A percentile compares a stretch with the other conserved stretches of the same genome.
Conservation (phyloP, 108 stramenopile genomes). For the Fistulifera solaris region DNA sequence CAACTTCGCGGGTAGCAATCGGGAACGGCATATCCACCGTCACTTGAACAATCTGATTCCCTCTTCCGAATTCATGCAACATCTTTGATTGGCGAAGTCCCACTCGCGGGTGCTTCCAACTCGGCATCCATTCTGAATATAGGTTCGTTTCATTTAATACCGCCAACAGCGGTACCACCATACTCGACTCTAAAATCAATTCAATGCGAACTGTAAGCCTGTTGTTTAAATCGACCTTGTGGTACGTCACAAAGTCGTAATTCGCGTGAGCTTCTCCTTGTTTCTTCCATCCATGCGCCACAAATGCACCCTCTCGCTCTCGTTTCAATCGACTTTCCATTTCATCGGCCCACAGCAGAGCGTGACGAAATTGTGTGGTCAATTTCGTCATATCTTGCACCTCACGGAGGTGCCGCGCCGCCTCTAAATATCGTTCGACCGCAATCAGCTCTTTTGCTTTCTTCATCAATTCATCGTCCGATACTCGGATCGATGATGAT, state of each 20-base stretch:
- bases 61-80: constrained; percentile 37
- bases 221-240: constrained; percentile 37
- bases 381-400: constrained; percentile 8
- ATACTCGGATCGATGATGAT: neutral
- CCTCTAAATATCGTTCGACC: constrained; percentile 26
- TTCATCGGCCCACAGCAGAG: constrained; percentile 25
- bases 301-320: constrained; percentile 18
- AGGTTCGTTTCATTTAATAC: constrained; percentile 66
- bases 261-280: constrained; percentile 47
- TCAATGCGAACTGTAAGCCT: constrained; percentile 47
- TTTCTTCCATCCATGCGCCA: constrained; percentile 40
- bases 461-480: constrained; percentile 24
- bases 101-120: constrained; percentile 36
- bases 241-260: constrained; percentile 43
- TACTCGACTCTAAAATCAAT: constrained; percentile 36
- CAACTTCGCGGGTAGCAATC: constrained; percentile 34
- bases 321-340: constrained; percentile 13
- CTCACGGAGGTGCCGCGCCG: constrained; percentile 27
- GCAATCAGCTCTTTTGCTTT: constrained; percentile 19
- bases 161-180: constrained; percentile 54
- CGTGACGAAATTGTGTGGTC: constrained; percentile 15
- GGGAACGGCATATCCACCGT: constrained; percentile 55
- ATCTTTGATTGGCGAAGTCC: constrained; percentile 38
- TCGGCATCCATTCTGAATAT: constrained; percentile 61
- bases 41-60: constrained; percentile 44